Percentiles rank a stretch among this genome's conserved stretches.
Conservation (phyloP, 2,329 filamentous ascomycete genomes). For the Colletotrichum euphorbiae region DNA sequence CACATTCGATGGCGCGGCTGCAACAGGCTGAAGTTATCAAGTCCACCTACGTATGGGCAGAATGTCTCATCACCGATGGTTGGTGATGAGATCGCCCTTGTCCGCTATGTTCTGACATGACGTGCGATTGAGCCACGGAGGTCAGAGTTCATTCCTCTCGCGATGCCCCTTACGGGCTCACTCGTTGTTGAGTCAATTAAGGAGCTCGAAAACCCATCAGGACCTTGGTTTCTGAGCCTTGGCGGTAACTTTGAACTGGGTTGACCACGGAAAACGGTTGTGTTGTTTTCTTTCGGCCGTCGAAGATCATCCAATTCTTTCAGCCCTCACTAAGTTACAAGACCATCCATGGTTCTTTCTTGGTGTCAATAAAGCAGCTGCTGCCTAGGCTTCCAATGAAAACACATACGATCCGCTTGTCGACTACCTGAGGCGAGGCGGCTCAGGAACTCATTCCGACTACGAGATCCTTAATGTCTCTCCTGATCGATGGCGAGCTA, state of each 20-base stretch:
- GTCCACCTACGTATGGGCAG: conserved; percentile 16
- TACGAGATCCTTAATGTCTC: conserved; percentile 10
- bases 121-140: conserved; percentile 12
- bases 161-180: neutral
- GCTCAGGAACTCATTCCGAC: conserved; percentile 18
- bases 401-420: conserved; percentile 9
- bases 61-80: conserved; percentile 5
- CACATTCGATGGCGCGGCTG: neutral
- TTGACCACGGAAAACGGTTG: neutral
- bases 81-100: conserved; percentile 4
- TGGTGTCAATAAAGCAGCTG: conserved; percentile 16
- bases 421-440: conserved; percentile 3
- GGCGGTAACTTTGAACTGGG: conserved; percentile 3
- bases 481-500: conserved; percentile 16
- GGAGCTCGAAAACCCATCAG: neutral
- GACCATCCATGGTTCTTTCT: neutral
- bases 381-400: neutral
- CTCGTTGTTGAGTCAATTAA: neutral
- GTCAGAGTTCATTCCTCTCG: neutral
- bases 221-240: neutral
- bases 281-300: conserved; percentile 10
- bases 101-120: conserved; percentile 1
- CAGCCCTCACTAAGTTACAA: neutral
- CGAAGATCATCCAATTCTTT: neutral
- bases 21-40: conserved; percentile 10